Conservation (phyloP, 805 yeast species). For the Kodamaea leandrae region DNA sequence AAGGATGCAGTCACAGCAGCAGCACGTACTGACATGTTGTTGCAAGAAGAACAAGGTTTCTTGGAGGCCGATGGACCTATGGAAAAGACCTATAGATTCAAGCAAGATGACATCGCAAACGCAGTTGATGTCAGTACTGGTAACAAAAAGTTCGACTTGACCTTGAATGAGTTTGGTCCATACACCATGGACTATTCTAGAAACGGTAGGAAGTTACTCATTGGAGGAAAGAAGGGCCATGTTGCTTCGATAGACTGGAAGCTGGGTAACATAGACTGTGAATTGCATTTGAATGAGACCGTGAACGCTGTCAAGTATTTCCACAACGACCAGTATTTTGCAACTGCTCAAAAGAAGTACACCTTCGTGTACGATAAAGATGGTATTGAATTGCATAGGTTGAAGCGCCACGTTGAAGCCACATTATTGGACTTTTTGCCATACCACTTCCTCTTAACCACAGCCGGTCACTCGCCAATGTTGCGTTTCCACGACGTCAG, state of each 20-base stretch:
- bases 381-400: constrained; percentile 88
- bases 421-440: constrained; percentile 85
- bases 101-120: constrained; percentile 71
- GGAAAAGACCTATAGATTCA: constrained; percentile 87
- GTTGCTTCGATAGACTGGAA: constrained; percentile 96
- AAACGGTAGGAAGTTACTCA: constrained; percentile 80
- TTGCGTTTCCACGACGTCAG: constrained; percentile 93
- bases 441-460: constrained; percentile 81
- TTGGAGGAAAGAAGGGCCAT: constrained; percentile 93
- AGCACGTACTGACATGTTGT: constrained; percentile 78
- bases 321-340: constrained; percentile 91
- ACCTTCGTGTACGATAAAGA: constrained; percentile 87
- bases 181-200: constrained; percentile 77
- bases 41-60: constrained; percentile 82
- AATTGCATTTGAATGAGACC: constrained; percentile 82
- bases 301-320: constrained; percentile 86
- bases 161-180: constrained; percentile 80
- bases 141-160: constrained; percentile 70
- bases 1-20: constrained; percentile 79
- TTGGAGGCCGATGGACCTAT: constrained; percentile 86
- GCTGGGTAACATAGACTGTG: constrained; percentile 76
- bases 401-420: constrained; percentile 86
- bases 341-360: constrained; percentile 95
- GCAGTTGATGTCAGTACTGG: constrained; percentile 77
- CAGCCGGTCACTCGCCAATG: constrained; percentile 88